phyloP scores from a whole-genome alignment of 2,329 filamentous ascomycete species.

The Tolypocladium tropicale region DNA sequence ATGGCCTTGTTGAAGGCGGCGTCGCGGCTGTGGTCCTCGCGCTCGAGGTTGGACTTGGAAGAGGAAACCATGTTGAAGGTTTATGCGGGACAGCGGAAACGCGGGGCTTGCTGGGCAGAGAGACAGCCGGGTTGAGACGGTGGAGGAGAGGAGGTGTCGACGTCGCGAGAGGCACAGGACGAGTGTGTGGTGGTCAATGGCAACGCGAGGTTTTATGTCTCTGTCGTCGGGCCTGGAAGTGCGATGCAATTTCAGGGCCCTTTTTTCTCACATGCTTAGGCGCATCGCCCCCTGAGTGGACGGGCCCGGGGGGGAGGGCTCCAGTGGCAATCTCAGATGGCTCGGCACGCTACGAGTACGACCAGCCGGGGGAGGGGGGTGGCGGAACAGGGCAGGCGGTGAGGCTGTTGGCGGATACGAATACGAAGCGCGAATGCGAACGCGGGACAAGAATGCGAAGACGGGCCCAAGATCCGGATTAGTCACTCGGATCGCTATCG shows the following conservation, averaged over 20 bases:
- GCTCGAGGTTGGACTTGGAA: conserved; percentile 49
- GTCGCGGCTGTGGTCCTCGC: conserved; percentile 76
- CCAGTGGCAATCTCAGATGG: conserved; percentile 3
- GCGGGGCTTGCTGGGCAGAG: conserved; percentile 3
- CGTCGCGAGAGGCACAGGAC: background rate
- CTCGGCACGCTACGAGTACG: background rate
- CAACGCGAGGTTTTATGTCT: conserved; percentile 1
- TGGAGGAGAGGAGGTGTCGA: conserved; percentile 1
- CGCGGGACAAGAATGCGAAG: background rate
- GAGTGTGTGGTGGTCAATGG: background rate
- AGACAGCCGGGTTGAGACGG: conserved; percentile 5
- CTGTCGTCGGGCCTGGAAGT: background rate
- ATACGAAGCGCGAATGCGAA: conserved; percentile 10
- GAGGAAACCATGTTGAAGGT: conserved; percentile 34
- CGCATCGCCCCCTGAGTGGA: conserved; percentile 1
- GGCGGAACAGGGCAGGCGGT: background rate
- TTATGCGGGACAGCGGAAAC: background rate
- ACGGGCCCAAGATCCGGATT: no score
- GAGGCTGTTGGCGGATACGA: conserved; percentile 1
- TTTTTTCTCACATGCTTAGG: conserved; percentile 1
- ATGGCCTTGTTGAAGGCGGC: conserved; percentile 83
- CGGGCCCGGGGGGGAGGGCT: background rate
- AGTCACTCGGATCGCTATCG: background rate
- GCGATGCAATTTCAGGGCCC: background rate
- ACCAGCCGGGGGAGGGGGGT: background rate